These are phyloP conservation scores for Phoma herbarum DNA, from an alignment of 2,329 filamentous ascomycete genomes.

Conservation along the genomic window DNA sequence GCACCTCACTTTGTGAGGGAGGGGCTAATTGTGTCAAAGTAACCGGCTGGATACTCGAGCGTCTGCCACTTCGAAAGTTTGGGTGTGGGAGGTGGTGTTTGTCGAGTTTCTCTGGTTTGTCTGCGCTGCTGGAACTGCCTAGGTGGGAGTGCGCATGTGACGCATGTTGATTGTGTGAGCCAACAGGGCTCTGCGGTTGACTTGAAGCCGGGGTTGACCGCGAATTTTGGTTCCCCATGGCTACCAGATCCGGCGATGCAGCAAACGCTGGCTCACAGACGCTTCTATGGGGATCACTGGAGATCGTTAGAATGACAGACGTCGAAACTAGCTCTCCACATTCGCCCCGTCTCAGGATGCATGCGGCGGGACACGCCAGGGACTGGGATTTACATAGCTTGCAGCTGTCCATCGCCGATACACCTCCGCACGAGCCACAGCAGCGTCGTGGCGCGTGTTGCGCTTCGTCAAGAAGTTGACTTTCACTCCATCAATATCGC, in stretches of 20 bases:
- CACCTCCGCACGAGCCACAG: slow-evolving; percentile 28
- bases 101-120: not conserved
- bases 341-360: slow-evolving; percentile 27
- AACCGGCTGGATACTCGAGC: slow-evolving; percentile 53
- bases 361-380: slow-evolving; percentile 34
- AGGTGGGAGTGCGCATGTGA: slow-evolving; percentile 22
- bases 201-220: slow-evolving; percentile 29
- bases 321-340: slow-evolving; percentile 26
- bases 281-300: slow-evolving; percentile 2
- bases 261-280: slow-evolving; percentile 4
- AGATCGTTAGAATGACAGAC: slow-evolving; percentile 4
- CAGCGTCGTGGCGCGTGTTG: slow-evolving; percentile 18
- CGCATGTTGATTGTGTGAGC: slow-evolving; percentile 13
- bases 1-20: slow-evolving; percentile 43
- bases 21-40: slow-evolving; percentile 51
- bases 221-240: slow-evolving; percentile 50
- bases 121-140: not conserved
- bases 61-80: slow-evolving; percentile 43
- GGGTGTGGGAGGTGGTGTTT: slow-evolving; percentile 24
- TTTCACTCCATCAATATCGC: slow-evolving; percentile 3
- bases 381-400: slow-evolving; percentile 27
- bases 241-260: slow-evolving; percentile 18
- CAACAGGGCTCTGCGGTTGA: slow-evolving; percentile 39
- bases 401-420: slow-evolving; percentile 32
- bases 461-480: not conserved